A percentile compares a stretch with the other conserved stretches of the same genome.
Conservation (phyloP, 805 yeast genomes). For the Candida krabiensis region DNA sequence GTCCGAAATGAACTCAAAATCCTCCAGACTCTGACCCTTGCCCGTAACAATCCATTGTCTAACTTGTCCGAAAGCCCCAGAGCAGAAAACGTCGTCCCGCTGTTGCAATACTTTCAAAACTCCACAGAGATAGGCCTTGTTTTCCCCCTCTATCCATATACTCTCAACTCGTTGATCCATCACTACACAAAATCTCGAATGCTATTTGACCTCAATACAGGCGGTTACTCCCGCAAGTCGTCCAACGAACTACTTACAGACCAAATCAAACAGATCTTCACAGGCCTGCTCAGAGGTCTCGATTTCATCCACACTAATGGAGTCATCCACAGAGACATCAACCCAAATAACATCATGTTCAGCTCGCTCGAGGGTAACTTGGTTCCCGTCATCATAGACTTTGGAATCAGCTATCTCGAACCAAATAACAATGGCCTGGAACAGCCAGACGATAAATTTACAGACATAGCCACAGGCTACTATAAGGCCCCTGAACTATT, state of each 20-base stretch:
- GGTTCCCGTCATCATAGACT: constrained; percentile 40
- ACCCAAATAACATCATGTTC: constrained; percentile 62
- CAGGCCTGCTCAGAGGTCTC: constrained; percentile 46
- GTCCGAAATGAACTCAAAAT: constrained; percentile 46
- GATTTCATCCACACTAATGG: constrained; percentile 67
- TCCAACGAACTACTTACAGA: constrained; percentile 16
- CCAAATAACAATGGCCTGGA: constrained; percentile 72
- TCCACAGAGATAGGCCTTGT: constrained; percentile 40
- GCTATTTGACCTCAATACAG: constrained; percentile 17
- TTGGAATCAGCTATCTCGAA: constrained; percentile 38
- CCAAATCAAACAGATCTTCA: constrained; percentile 32
- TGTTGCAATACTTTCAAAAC: constrained; percentile 16
- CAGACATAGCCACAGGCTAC: constrained; percentile 65
- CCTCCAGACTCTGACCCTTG: constrained; percentile 25
- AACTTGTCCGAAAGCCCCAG: too few species aligned
- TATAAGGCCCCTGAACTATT: constrained; percentile 77
- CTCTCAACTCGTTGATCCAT: constrained; percentile 37
- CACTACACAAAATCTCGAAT: constrained; percentile 33
- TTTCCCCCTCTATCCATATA: constrained; percentile 39
- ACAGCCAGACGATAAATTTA: constrained; percentile 39
- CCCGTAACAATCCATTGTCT: background rate
- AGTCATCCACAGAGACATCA: constrained; percentile 70
- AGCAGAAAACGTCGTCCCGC: constrained; percentile 17
- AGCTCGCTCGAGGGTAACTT: constrained; percentile 20
- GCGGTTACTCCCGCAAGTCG: constrained; percentile 7